These are phyloP conservation scores for Phytophthora podocarpi DNA, from an alignment of 352 stramenopile genomes.

Conservation along the genomic window DNA sequence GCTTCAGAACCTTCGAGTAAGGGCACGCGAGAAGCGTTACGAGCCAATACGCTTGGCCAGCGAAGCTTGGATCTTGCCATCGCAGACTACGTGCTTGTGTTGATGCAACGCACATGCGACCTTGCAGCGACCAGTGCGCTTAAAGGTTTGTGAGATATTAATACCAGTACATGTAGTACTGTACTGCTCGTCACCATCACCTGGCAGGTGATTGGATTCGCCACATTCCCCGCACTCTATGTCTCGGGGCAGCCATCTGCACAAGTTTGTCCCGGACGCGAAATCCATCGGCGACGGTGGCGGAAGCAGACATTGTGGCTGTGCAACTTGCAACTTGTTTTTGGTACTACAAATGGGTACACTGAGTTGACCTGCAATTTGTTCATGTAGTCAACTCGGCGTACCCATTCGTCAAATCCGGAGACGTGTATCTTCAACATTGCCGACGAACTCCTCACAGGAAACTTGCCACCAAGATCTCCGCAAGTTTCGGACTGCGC, in stretches of 20 bases:
- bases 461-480: no score
- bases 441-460: conserved; percentile 1
- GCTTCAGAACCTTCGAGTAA: conserved; percentile 7
- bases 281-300: conserved; percentile 7
- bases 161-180: no score
- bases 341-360: no score
- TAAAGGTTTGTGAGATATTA: conserved; percentile 2
- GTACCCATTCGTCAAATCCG: conserved; percentile 22
- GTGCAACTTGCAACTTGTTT: no score
- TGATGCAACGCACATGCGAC: not conserved
- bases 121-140: not conserved
- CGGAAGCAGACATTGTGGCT: no score
- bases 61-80: not conserved
- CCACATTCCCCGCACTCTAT: not conserved
- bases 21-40: conserved; percentile 6
- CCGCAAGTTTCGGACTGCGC: no score
- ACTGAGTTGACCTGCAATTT: no score
- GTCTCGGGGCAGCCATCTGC: conserved; percentile 2
- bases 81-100: not conserved
- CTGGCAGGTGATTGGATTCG: conserved; percentile 26
- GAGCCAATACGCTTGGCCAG: not conserved
- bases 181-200: not conserved
- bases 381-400: no score
- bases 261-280: conserved; percentile 15
- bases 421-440: conserved; percentile 12